phyloP scores from a whole-genome alignment of 2,329 filamentous ascomycete genomes.

The Colletotrichum incanum region DNA sequence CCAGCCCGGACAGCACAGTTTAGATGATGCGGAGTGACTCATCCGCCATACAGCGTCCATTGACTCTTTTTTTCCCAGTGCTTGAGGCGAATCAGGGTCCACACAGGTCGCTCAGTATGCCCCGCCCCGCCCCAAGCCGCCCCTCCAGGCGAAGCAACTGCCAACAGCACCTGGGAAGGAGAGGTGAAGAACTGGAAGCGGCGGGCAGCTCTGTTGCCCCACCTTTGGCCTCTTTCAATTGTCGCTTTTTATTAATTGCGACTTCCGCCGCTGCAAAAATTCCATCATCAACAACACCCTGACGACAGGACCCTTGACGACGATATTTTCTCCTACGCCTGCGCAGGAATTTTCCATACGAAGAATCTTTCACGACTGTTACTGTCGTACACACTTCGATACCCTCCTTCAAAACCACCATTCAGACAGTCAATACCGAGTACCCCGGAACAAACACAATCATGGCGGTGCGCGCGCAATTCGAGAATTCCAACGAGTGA shows the following conservation, averaged over 20 bases:
- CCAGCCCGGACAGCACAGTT: conserved; percentile 2
- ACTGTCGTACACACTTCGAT: background rate
- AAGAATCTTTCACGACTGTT: conserved; percentile 1
- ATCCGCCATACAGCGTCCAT: conserved; percentile 31
- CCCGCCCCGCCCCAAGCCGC: conserved; percentile 25
- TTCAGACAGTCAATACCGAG: conserved; percentile 16
- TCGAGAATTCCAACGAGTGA: conserved; percentile 94
- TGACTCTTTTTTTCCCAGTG: conserved; percentile 22
- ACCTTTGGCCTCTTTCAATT: conserved; percentile 28
- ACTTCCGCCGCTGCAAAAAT: conserved; percentile 43
- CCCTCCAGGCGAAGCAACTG: conserved; percentile 14
- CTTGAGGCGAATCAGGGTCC: conserved; percentile 33
- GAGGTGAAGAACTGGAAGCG: conserved; percentile 20
- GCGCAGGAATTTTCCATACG: background rate
- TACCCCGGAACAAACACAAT: conserved; percentile 46
- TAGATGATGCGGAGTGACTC: conserved; percentile 34
- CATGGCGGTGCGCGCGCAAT: conserved; percentile 82
- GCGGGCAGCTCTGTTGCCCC: conserved; percentile 29
- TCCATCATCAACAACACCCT: conserved; percentile 38
- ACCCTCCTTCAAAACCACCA: background rate
- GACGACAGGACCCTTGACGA: conserved; percentile 25
- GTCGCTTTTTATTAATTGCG: conserved; percentile 43
- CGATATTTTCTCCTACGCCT: background rate
- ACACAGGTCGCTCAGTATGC: conserved; percentile 34
- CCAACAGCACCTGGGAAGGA: conserved; percentile 7